These are phyloP conservation scores for Beta macrorhiza DNA, from an alignment of 179 eudicot species.

Conservation along the genomic window DNA sequence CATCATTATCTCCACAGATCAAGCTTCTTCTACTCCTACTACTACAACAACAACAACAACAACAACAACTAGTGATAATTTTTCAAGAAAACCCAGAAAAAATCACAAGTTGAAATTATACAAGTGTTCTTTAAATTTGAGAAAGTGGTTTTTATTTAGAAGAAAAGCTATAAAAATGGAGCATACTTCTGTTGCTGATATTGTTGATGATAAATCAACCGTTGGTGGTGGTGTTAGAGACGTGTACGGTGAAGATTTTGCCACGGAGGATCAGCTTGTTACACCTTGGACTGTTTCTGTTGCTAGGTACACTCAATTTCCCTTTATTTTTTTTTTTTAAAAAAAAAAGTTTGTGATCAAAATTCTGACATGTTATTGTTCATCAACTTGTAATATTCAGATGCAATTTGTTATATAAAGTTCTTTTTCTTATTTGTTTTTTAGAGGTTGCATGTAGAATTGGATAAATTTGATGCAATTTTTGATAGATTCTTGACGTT, in stretches of 20 bases:
- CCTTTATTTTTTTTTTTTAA: not conserved
- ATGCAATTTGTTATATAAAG: slow-evolving; percentile 1
- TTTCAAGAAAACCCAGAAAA: not conserved
- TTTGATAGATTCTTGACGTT: slow-evolving; percentile 24
- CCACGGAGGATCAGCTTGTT: slow-evolving; percentile 65
- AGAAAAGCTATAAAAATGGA: slow-evolving; percentile 31
- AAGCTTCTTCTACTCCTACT: not conserved
- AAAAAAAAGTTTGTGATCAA: not conserved
- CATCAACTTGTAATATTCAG: not conserved
- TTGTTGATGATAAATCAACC: slow-evolving; percentile 34
- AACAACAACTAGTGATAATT: too few species aligned
- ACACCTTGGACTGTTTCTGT: slow-evolving; percentile 82
- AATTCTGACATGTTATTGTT: not conserved
- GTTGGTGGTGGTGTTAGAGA: slow-evolving; percentile 66
- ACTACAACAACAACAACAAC: not conserved
- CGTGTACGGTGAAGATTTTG: slow-evolving; percentile 74
- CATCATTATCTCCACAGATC: not conserved
- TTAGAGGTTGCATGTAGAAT: not conserved
- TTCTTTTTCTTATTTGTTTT: not conserved
- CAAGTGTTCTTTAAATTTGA: slow-evolving; percentile 10
- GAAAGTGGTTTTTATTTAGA: slow-evolving; percentile 17
- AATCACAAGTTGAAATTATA: not conserved
- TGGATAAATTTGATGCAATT: not conserved
- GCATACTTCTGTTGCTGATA: slow-evolving; percentile 31
- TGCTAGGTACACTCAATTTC: slow-evolving; percentile 44